A percentile compares a stretch with the other conserved stretches of the same genome.
phyloP scores from a whole-genome alignment of 1,284 basidiomycete species.

The Cryptococcus maquisensis region DNA sequence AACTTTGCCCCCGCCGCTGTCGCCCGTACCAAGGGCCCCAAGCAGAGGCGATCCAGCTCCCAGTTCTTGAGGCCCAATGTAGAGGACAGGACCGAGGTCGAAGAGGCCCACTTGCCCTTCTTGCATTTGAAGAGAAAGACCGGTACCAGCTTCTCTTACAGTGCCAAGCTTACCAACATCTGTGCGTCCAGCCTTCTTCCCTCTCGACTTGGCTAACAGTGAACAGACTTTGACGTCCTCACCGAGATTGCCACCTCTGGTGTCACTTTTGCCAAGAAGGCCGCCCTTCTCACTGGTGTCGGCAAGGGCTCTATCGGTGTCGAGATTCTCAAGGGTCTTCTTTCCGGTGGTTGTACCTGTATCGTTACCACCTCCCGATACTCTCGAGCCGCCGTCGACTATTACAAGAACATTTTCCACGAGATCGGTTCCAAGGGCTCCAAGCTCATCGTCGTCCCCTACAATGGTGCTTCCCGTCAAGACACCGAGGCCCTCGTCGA shows the following conservation, averaged over 20 bases:
- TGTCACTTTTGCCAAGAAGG: conserved; percentile 97
- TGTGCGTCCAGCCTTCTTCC: conserved; percentile 42
- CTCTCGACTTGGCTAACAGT: neutral
- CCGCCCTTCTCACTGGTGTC: conserved; percentile 93
- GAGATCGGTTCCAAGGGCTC: conserved; percentile 90
- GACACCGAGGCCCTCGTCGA: conserved; percentile 96
- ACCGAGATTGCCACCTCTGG: conserved; percentile 97
- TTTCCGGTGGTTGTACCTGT: conserved; percentile 93
- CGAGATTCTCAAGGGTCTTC: conserved; percentile 92
- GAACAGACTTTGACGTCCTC: conserved; percentile 76
- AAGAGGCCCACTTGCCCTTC: conserved; percentile 87
- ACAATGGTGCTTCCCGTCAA: conserved; percentile 94
- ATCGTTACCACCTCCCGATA: conserved; percentile 96
- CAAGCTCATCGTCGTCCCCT: conserved; percentile 92
- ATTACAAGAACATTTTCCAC: conserved; percentile 98
- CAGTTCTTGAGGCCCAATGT: conserved; percentile 88
- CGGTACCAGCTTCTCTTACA: conserved; percentile 94
- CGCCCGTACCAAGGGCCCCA: conserved; percentile 35
- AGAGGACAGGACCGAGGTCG: conserved; percentile 65
- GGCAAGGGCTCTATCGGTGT: conserved; percentile 97
- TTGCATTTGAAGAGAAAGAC: conserved; percentile 96
- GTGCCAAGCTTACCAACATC: conserved; percentile 89
- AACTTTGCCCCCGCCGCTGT: conserved; percentile 24
- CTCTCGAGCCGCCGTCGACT: conserved; percentile 89
- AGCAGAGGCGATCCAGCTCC: conserved; percentile 74